Conservation (phyloP, 768 basidiomycete genomes). For the Tephrocybe rancida region DNA sequence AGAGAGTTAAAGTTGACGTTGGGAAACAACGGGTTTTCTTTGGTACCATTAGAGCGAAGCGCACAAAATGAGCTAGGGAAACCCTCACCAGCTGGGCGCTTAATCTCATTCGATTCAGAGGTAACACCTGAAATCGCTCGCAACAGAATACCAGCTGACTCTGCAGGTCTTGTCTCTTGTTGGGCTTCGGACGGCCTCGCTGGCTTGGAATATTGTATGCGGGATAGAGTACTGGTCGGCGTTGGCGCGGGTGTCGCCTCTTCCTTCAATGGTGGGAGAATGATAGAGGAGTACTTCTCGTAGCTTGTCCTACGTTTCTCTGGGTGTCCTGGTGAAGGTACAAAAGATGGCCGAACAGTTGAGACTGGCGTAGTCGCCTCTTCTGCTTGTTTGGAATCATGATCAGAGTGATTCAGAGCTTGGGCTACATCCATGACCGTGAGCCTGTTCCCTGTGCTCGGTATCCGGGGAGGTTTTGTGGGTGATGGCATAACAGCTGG, state of each 20-base stretch:
- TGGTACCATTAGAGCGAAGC: neutral
- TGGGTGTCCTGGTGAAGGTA: constrained; percentile 28
- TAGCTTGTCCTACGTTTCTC: constrained; percentile 71
- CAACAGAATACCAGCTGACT: constrained; percentile 3
- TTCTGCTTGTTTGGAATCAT: neutral
- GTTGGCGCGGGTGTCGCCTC: constrained; percentile 61
- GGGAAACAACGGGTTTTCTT: constrained; percentile 48
- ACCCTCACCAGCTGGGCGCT: neutral
- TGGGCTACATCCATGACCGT: constrained; percentile 82
- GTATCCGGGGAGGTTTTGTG: constrained; percentile 54
- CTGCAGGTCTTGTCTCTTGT: neutral
- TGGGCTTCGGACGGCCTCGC: neutral
- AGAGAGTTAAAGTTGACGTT: constrained; percentile 49
- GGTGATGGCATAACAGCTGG: constrained; percentile 28
- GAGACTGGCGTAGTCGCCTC: constrained; percentile 6
- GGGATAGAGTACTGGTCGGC: constrained; percentile 56
- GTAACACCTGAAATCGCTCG: neutral
- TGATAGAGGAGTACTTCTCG: constrained; percentile 64
- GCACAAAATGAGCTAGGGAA: neutral
- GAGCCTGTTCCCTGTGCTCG: constrained; percentile 69
- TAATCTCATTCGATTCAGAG: neutral
- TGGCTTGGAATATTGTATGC: constrained; percentile 18
- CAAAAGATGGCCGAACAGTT: constrained; percentile 20
- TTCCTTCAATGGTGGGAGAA: constrained; percentile 68
- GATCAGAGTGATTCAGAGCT: constrained; percentile 41